These are phyloP conservation scores for Salix viminalis DNA, from an alignment of 345 rosid genomes.

Conservation along the genomic window DNA sequence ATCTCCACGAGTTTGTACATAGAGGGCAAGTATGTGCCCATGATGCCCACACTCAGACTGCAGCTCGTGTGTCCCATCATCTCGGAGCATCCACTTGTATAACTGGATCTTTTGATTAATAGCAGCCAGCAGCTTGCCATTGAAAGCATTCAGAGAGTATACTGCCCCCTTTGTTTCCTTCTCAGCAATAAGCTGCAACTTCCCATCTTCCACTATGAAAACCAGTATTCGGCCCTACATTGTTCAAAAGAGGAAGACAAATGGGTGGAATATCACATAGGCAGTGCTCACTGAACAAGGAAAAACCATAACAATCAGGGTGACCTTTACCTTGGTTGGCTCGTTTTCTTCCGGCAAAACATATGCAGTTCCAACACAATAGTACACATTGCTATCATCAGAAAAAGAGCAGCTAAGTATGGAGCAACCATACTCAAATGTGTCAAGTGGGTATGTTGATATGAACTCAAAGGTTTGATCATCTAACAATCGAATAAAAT, in stretches of 20 bases:
- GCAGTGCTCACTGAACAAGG: not conserved
- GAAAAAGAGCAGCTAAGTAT: constrained; percentile 86
- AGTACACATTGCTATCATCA: constrained; percentile 71
- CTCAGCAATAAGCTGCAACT: constrained; percentile 78
- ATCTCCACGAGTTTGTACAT: constrained; percentile 91
- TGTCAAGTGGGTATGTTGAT: constrained; percentile 73
- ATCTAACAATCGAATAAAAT: constrained; percentile 72
- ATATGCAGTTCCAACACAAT: constrained; percentile 93
- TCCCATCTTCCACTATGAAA: constrained; percentile 80
- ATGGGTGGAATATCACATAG: not conserved
- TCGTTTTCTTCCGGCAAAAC: constrained; percentile 87
- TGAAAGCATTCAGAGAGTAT: constrained; percentile 78
- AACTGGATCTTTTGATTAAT: constrained; percentile 89
- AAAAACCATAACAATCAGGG: not conserved
- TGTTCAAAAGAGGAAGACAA: not conserved
- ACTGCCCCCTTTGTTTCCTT: constrained; percentile 94
- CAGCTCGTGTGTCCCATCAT: constrained; percentile 78
- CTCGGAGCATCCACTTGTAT: constrained; percentile 90
- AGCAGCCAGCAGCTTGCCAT: constrained; percentile 89
- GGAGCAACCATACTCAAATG: constrained; percentile 87
- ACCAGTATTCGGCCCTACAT: constrained; percentile 83
- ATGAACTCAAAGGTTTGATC: constrained; percentile 81
- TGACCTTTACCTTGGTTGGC: constrained; percentile 64
- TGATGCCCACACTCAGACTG: constrained; percentile 92
- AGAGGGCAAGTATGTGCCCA: constrained; percentile 85